A percentile compares a stretch with the other conserved stretches of the same genome.
Evolutionary conservation across 2,329 filamentous ascomycete species (phyloP).

Genomic region (Chaetomiaceae sp.): DNA sequence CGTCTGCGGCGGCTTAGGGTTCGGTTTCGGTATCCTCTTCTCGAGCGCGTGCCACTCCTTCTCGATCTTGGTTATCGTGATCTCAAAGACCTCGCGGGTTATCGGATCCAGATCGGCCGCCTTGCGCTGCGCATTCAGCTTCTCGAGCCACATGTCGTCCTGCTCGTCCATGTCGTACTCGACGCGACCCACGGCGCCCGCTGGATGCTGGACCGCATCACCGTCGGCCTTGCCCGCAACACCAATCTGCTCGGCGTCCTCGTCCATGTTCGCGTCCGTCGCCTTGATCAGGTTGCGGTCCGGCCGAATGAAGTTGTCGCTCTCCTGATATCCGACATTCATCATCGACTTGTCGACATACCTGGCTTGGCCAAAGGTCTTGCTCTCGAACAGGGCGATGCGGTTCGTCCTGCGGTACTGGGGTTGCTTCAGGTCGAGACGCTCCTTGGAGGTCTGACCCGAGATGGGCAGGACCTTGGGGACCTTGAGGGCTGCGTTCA

Average conservation of each 20-base stretch:
- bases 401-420: conserved; percentile 73
- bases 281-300: conserved; percentile 67
- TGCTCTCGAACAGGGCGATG: conserved; percentile 77
- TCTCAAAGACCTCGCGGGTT: conserved; percentile 91
- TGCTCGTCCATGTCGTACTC: conserved; percentile 99
- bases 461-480: conserved; percentile 70
- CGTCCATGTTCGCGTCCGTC: conserved; percentile 54
- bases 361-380: conserved; percentile 76
- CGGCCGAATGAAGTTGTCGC: conserved; percentile 77
- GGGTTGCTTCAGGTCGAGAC: conserved; percentile 70
- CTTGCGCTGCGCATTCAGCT: conserved; percentile 73
- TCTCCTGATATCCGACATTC: conserved; percentile 92
- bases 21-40: conserved; percentile 94
- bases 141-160: conserved; percentile 91
- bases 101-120: conserved; percentile 73
- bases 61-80: conserved; percentile 97
- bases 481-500: conserved; percentile 46
- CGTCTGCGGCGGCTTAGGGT: conserved; percentile 92
- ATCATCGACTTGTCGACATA: conserved; percentile 97
- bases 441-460: conserved; percentile 76
- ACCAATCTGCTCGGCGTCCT: conserved; percentile 49
- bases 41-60: conserved; percentile 97
- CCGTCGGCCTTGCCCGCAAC: conserved; percentile 49
- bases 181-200: conserved; percentile 67
- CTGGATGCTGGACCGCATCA: conserved; percentile 45